Evolutionary conservation across 768 basidiomycete genomes (phyloP).

Genomic region (Glaciozyma antarctica): DNA sequence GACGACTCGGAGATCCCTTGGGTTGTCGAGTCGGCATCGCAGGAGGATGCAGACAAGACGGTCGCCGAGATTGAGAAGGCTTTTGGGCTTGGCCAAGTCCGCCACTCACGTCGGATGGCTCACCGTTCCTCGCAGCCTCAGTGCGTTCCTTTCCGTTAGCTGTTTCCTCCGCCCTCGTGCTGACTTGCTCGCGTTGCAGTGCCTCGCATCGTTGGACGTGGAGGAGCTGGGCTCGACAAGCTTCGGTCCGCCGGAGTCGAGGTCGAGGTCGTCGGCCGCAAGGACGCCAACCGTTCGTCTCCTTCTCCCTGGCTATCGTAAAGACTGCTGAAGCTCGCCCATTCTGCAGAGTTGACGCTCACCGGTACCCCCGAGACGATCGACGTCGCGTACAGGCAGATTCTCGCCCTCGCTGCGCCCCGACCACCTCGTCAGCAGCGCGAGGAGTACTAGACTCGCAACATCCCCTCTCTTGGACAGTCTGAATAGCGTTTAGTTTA

Average conservation of each 20-base stretch:
- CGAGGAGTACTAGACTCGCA: neutral
- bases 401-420: slow-evolving; percentile 21
- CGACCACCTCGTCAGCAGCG: slow-evolving; percentile 10
- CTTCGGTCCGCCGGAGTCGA: slow-evolving; percentile 29
- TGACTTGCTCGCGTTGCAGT: slow-evolving; percentile 6
- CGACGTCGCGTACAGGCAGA: slow-evolving; percentile 14
- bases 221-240: slow-evolving; percentile 32
- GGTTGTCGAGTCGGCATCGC: slow-evolving; percentile 63
- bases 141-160: slow-evolving; percentile 1
- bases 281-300: slow-evolving; percentile 27
- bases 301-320: neutral
- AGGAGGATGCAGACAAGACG: slow-evolving; percentile 66
- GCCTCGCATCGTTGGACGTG: slow-evolving; percentile 32
- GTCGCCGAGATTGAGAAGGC: slow-evolving; percentile 56
- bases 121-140: slow-evolving; percentile 46
- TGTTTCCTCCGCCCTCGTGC: neutral
- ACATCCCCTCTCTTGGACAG: neutral
- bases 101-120: slow-evolving; percentile 77
- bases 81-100: slow-evolving; percentile 59
- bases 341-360: slow-evolving; percentile 25
- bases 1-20: slow-evolving; percentile 27
- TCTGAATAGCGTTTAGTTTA: no score
- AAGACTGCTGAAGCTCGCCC: neutral
- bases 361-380: slow-evolving; percentile 28
- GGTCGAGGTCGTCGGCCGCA: slow-evolving; percentile 31